phyloP scores from a whole-genome alignment of 2,329 filamentous ascomycete genomes.

The Neofusicoccum parvum region DNA sequence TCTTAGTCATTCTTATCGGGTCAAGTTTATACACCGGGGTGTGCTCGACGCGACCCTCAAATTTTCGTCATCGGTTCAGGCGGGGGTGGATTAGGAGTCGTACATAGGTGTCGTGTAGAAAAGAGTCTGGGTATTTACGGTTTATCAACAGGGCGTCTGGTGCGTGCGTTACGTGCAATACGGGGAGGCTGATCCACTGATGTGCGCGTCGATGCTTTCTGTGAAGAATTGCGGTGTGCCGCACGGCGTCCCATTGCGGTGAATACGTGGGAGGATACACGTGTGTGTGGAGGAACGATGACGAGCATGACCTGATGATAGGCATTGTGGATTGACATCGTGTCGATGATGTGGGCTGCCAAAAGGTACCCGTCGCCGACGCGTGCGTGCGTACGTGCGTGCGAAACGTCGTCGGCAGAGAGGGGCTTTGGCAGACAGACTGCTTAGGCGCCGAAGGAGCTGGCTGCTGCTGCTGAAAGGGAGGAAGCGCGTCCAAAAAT shows the following conservation, averaged over 20 bases:
- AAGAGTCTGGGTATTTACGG: neutral
- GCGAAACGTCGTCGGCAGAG: too few relatives aligned
- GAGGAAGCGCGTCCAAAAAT: neutral
- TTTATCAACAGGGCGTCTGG: conserved; percentile 4
- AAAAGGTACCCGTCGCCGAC: neutral
- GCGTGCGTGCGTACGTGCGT: too few relatives aligned
- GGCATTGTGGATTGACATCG: neutral
- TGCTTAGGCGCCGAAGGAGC: neutral
- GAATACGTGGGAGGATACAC: neutral
- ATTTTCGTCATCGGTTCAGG: neutral
- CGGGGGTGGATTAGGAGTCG: neutral
- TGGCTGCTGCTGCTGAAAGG: neutral
- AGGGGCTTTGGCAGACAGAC: too few relatives aligned
- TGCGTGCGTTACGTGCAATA: neutral
- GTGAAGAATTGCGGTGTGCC: neutral
- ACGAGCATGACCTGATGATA: neutral
- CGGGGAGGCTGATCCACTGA: conserved; percentile 1
- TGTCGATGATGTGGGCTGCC: neutral
- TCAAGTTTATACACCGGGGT: neutral
- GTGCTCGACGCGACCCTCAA: neutral
- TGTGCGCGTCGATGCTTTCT: conserved; percentile 2
- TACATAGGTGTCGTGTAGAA: neutral
- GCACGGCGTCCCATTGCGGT: neutral
- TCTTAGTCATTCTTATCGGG: neutral
- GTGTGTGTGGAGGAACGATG: neutral